Base-by-base conservation (phyloP, 108 stramenopile genomes). In the Stephanodiscus triporus region DNA sequence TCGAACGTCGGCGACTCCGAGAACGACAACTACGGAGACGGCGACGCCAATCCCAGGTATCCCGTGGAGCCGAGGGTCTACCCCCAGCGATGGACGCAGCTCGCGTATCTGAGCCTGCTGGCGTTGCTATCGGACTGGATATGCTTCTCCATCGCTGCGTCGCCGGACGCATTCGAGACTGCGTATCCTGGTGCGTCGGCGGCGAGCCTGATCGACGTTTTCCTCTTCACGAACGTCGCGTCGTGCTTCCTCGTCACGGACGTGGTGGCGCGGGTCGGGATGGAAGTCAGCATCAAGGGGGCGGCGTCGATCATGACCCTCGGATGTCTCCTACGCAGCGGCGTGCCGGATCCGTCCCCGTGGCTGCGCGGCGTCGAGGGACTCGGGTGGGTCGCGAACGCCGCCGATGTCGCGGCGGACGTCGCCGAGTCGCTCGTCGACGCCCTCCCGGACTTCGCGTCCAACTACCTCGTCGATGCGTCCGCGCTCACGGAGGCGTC, bases 191-290 rank as follows among this genome's bases (percentile, higher is more conserved):
- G 73, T 14, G 23, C 75, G 14, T 68, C 68, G 2, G 69, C 81
- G 0, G 78, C 71, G 0, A 47, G 61, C 23, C n/a, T 85, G 2
- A 85, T 85, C 26, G 85, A 85, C 70, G 61, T 82, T 10, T 85
- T 85, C 40, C 59, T 85, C 20, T 78, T 83, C 43, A 76, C 77
- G 30, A 85, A 85, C 50, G 85, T 85, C 6, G 65, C 58, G 1
- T 66, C 62, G 24, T 85, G 85, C 32, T 82, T 85, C 53, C 54
- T 85, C 8, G 81, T 85, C 11, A 85, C 85, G 38, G 85, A 85
- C 53, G 78, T 77, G 6, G 82, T 81, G 6, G 66, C 66, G 0
- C 43, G 43, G 5, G 68, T 86, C 37, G 85, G 85, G 40, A 61
- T 83, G 58, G 77, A 48, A 19, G 49, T 19, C 22, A 40, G 66